These are phyloP conservation scores for Talaromyces funiculosus DNA, from an alignment of 2,329 filamentous ascomycete species.

Conservation along the genomic window DNA sequence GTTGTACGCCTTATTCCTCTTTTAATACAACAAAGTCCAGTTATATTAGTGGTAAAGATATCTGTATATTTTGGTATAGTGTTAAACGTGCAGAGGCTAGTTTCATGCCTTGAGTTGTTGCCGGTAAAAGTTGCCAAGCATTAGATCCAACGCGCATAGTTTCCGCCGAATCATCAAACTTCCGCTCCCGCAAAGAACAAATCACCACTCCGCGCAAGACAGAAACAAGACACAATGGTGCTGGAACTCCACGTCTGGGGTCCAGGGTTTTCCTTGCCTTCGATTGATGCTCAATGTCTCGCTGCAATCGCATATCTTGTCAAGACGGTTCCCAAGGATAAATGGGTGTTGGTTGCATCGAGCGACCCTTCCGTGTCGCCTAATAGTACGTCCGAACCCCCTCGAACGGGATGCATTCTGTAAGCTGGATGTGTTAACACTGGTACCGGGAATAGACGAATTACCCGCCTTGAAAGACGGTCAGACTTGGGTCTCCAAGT, in stretches of 20 bases:
- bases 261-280: conserved; percentile 79
- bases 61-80: no score
- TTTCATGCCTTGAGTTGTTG: no score
- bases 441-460: conserved; percentile 38
- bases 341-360: conserved; percentile 67
- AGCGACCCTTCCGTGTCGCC: conserved; percentile 68
- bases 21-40: no score
- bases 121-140: no score
- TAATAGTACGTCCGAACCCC: conserved; percentile 51
- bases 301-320: conserved; percentile 74
- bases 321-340: conserved; percentile 51
- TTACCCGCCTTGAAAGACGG: conserved; percentile 55
- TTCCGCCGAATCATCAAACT: background rate
- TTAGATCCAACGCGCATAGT: no score
- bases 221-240: conserved; percentile 21
- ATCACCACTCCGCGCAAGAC: background rate
- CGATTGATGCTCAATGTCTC: conserved; percentile 85
- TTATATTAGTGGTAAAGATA: no score
- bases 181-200: no score
- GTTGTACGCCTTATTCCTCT: no score
- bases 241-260: conserved; percentile 86
- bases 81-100: no score
- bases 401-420: no score
- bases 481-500: conserved; percentile 48
- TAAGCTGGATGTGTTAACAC: background rate